Evolutionary conservation across 805 yeast genomes (phyloP), one percentile per base, ranked within the genome.

Genomic region (Metschnikowia matae): DNA sequence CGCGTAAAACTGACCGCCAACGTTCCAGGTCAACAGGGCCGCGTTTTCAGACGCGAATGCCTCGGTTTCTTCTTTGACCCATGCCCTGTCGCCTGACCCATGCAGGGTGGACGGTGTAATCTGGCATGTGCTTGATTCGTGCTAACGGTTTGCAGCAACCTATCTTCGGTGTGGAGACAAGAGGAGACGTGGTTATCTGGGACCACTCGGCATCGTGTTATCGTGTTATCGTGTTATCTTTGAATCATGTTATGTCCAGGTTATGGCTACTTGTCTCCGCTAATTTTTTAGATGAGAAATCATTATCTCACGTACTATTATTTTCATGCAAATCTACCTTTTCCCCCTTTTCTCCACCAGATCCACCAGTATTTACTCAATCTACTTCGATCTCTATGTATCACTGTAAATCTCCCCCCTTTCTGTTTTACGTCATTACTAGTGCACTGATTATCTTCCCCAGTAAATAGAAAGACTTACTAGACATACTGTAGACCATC

Each of bases 1-100:
- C 44, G 44, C 36, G 44, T 31, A 17, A 29, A 41, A 14, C 41
- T 21, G 32, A 14, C 33, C 43, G n/a, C n/a, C 43, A 40, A 40
- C 43, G 43, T 21, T 38, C 26, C 41, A 21, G 43, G 43, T n/a
- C 32, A 39, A 21, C 32, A 21, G 42, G 32, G 18, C 17, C 32
- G 34, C 41, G 41, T 39, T 23, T 11, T 26, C 34, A 21, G 31
- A 32, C 38, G 45, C 45, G 38, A 33, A 1, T 39, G 42, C 18
- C 18, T 6, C 3, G 8, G 18, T 37, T 20, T 18, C 40, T 37
- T 37, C 26, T 13, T 15, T 26, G 29, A 26, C 29, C 29, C 11
- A 26, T 26, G 29, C 10, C 29, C 29, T 8, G 29, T 26, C 5
- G 29, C 11, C 13, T 13, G 11, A 35, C 1, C 14, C 29, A 39